Percentiles rank a stretch among this genome's conserved stretches.
Evolutionary conservation across 768 basidiomycete species (phyloP).

Genomic region (Amylocystis lapponica): DNA sequence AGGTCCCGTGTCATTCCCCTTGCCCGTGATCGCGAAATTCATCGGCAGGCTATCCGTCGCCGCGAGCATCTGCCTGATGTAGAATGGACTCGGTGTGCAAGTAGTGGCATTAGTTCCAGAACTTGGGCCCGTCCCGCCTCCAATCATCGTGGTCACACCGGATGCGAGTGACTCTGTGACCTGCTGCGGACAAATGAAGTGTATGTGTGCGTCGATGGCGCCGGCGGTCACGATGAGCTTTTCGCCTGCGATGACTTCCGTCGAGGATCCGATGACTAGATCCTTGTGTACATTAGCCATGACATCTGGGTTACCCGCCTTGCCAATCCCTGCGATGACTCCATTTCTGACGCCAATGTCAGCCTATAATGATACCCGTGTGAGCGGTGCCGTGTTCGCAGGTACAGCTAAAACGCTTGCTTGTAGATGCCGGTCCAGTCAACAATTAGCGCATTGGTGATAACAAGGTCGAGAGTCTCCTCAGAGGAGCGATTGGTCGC

Average conservation of each 20-base stretch:
- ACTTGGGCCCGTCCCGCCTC: conserved; percentile 92
- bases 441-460: conserved; percentile 91
- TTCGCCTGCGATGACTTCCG: conserved; percentile 95
- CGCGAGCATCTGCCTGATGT: conserved; percentile 85
- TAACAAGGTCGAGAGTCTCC: conserved; percentile 82
- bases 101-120: conserved; percentile 91
- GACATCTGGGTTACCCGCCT: conserved; percentile 93
- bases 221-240: conserved; percentile 92
- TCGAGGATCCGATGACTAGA: conserved; percentile 83
- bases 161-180: conserved; percentile 78
- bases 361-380: conserved; percentile 46
- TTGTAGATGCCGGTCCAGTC: conserved; percentile 97
- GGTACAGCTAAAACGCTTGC: conserved; percentile 31
- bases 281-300: conserved; percentile 73
- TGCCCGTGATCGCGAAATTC: conserved; percentile 95
- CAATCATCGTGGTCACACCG: conserved; percentile 91
- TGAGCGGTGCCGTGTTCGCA: neutral
- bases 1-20: conserved; percentile 86
- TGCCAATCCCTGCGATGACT: conserved; percentile 83
- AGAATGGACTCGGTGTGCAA: conserved; percentile 87
- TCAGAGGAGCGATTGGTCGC: conserved; percentile 61
- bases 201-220: conserved; percentile 86
- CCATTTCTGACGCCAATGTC: conserved; percentile 92
- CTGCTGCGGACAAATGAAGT: conserved; percentile 94
- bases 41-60: conserved; percentile 88